These are phyloP conservation scores for Penicillium longicatenatum DNA, from an alignment of 495 filamentous ascomycete genomes.

Conservation along the genomic window DNA sequence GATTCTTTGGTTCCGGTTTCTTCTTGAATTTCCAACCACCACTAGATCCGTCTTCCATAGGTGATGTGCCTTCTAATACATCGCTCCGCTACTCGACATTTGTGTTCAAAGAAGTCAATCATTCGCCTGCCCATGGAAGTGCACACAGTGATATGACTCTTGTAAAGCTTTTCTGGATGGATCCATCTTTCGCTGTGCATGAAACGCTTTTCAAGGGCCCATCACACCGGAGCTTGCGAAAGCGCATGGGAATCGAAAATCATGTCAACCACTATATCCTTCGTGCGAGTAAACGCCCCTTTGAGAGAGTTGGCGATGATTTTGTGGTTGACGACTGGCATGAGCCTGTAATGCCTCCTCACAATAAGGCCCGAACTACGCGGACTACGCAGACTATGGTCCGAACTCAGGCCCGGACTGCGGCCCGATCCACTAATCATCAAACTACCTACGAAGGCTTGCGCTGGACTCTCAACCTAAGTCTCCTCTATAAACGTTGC, in stretches of 20 bases:
- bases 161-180: slow-evolving; percentile 42
- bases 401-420: too few species aligned
- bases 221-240: not conserved
- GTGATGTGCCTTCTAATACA: slow-evolving; percentile 3
- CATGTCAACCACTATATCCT: slow-evolving; percentile 19
- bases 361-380: not conserved
- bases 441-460: not conserved
- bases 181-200: slow-evolving; percentile 35
- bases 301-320: slow-evolving; percentile 16
- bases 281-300: slow-evolving; percentile 22
- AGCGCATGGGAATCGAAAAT: slow-evolving; percentile 12
- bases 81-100: slow-evolving; percentile 32
- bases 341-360: slow-evolving; percentile 24
- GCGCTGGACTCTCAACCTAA: slow-evolving; percentile 36
- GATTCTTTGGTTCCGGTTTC: slow-evolving; percentile 39
- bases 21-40: slow-evolving; percentile 37
- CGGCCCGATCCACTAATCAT: not conserved
- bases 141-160: slow-evolving; percentile 28
- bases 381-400: too few species aligned
- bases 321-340: slow-evolving; percentile 46
- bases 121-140: slow-evolving; percentile 20
- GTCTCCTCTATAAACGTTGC: slow-evolving; percentile 32
- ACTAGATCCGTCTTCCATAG: not conserved
- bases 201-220: slow-evolving; percentile 36
- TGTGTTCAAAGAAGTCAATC: slow-evolving; percentile 37